Evolutionary conservation across 805 yeast genomes (phyloP).

Genomic region (Blastobotrys robertii): DNA sequence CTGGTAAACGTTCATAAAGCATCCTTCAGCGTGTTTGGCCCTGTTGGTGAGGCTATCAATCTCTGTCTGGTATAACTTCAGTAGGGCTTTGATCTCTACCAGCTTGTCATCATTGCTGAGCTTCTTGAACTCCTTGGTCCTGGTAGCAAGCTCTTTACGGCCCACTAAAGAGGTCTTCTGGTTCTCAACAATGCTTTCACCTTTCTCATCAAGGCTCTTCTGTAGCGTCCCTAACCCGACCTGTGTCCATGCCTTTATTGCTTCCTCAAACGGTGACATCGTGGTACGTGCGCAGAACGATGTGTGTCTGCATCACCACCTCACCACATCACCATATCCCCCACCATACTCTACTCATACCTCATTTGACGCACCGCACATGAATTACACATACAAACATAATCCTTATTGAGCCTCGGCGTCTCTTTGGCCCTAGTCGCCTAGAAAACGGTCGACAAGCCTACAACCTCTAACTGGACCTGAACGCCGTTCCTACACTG

Average conservation of each 20-base stretch:
- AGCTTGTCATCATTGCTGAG: constrained; percentile 59
- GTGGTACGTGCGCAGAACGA: constrained; percentile 22
- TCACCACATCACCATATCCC: no score
- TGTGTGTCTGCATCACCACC: background rate
- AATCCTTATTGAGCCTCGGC: no score
- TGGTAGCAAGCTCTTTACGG: constrained; percentile 67
- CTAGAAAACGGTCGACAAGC: background rate
- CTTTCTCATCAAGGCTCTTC: constrained; percentile 61
- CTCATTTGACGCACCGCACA: background rate
- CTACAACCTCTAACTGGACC: background rate
- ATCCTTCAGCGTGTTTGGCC: constrained; percentile 61
- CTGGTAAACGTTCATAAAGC: constrained; percentile 66
- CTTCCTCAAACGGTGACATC: constrained; percentile 36
- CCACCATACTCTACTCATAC: background rate
- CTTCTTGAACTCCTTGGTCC: constrained; percentile 80
- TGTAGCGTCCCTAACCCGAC: constrained; percentile 66
- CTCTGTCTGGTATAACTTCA: constrained; percentile 75
- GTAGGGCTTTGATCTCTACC: constrained; percentile 50
- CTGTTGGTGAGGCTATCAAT: constrained; percentile 75
- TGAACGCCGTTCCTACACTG: no score
- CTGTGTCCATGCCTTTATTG: constrained; percentile 65
- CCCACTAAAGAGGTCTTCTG: constrained; percentile 59
- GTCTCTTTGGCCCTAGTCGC: no score
- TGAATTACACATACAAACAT: background rate
- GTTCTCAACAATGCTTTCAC: constrained; percentile 56